Evolutionary conservation across 345 rosid species (phyloP), one percentile per base, ranked within the genome.

Genomic region (Capsella bursapastoris): DNA sequence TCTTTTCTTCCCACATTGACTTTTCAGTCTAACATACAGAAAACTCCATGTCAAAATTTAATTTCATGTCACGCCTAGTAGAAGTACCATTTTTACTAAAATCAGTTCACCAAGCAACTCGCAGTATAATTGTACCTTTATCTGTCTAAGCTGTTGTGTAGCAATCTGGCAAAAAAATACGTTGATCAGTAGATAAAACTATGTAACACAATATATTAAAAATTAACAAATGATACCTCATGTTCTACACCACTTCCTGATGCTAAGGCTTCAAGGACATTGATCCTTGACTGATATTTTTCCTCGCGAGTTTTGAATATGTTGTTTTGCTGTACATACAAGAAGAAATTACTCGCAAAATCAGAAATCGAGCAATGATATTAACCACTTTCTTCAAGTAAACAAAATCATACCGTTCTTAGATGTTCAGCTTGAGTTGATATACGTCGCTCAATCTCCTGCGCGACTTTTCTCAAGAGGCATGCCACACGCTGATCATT

Each of bases 351-450:
- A 44, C 67, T 64, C 0, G 25, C 41, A 74, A 70, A 61, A 66
- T 31, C 47, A 28, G 29, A 12, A 13, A 49, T 22, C 61, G 61
- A 78, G 1, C 13, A 11, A 51, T 41, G 47, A 2, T 57, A 53
- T 49, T 11, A 25, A 25, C 14, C 28, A 52, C 28, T 40, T 40
- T 57, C 53, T 45, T 34, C 1, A 40, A 11, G 57, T 9, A 69
- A 45, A 45, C 60, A 44, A 50, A 11, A 55, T 37, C 52, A 80
- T 83, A 95, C 99, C 34, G 92, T 95, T 90, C 92, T 82, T 68
- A 95, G 75, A 74, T 90, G 98, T 31, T 92, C 98, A 45, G 98
- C 92, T 83, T 95, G 99, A 71, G 99, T 95, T 70, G 99, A 89
- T 82, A 95, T 88, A 2, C 99, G 94, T 16, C 97, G 82, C 80